Evolutionary conservation across 768 basidiomycete species (phyloP).

Genomic region (Rickenella mellea): DNA sequence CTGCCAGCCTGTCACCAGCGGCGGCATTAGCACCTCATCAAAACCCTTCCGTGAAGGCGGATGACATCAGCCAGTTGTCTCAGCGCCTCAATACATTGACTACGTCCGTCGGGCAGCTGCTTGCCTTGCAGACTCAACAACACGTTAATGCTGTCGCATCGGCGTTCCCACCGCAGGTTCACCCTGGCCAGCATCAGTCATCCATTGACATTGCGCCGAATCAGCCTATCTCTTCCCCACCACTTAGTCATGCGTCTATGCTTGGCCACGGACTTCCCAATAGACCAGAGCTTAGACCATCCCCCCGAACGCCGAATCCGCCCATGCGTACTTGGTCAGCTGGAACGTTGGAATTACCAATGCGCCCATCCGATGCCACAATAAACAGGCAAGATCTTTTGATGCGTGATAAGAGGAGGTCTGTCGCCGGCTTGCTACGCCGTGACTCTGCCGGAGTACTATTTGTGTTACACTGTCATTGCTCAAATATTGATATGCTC

Average conservation of each 20-base stretch:
- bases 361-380: constrained; percentile 38
- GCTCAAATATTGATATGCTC: constrained; percentile 7
- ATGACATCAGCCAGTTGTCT: constrained; percentile 69
- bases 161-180: constrained; percentile 16
- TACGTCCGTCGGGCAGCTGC: constrained; percentile 76
- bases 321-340: constrained; percentile 82
- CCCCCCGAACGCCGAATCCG: constrained; percentile 53
- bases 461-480: constrained; percentile 5
- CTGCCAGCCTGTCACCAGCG: constrained; percentile 8
- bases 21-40: too few species aligned
- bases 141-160: constrained; percentile 26
- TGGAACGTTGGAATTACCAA: constrained; percentile 65
- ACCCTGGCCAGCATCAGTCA: constrained; percentile 21
- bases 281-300: constrained; percentile 53
- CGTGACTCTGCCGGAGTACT: constrained; percentile 70
- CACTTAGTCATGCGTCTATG: constrained; percentile 27
- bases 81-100: constrained; percentile 73
- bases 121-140: constrained; percentile 70
- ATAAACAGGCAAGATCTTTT: constrained; percentile 31
- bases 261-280: constrained; percentile 55
- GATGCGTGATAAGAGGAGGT: constrained; percentile 66
- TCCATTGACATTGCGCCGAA: constrained; percentile 37
- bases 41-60: constrained; percentile 30
- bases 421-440: constrained; percentile 56
- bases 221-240: constrained; percentile 25